Evolutionary conservation across 1,284 basidiomycete species (phyloP).

Genomic region (Apiotrichum laibachii): DNA sequence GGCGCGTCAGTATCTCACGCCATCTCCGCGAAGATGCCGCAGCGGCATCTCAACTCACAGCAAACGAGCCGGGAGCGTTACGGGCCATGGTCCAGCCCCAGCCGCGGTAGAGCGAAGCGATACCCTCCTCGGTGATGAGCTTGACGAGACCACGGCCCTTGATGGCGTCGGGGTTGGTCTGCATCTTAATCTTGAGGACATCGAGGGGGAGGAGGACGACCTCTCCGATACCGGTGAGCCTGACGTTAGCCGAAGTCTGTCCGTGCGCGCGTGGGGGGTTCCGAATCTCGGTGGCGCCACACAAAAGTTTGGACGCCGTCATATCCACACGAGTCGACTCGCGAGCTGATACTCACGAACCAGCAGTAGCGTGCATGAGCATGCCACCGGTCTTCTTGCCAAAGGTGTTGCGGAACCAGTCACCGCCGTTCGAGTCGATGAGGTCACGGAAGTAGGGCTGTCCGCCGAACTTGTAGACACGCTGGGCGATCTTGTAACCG

Average conservation of each 20-base stretch:
- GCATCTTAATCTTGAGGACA: conserved; percentile 96
- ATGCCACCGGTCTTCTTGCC: conserved; percentile 96
- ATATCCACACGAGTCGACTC: not conserved
- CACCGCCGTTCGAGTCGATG: conserved; percentile 72
- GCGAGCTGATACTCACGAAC: conserved; percentile 61
- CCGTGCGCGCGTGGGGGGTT: not conserved
- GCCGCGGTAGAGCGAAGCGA: conserved; percentile 83
- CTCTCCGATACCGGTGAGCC: conserved; percentile 93
- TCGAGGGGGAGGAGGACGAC: conserved; percentile 93
- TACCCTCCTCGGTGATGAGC: conserved; percentile 88
- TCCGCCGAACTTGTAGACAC: conserved; percentile 97
- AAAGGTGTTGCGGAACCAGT: conserved; percentile 74
- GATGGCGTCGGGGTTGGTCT: conserved; percentile 95
- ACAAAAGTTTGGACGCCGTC: not conserved
- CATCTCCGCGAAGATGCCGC: not conserved
- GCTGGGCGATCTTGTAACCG: conserved; percentile 91
- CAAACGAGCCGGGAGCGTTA: conserved; percentile 94
- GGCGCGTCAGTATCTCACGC: not conserved
- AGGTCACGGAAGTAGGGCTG: conserved; percentile 97
- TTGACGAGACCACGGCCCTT: conserved; percentile 84
- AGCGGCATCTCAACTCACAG: conserved; percentile 61
- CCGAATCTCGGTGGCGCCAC: not conserved
- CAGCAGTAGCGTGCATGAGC: conserved; percentile 92
- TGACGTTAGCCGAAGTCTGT: conserved; percentile 41
- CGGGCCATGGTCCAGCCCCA: conserved; percentile 99